Conservation (phyloP, 495 filamentous ascomycete species). For the Neurospora sp. region DNA sequence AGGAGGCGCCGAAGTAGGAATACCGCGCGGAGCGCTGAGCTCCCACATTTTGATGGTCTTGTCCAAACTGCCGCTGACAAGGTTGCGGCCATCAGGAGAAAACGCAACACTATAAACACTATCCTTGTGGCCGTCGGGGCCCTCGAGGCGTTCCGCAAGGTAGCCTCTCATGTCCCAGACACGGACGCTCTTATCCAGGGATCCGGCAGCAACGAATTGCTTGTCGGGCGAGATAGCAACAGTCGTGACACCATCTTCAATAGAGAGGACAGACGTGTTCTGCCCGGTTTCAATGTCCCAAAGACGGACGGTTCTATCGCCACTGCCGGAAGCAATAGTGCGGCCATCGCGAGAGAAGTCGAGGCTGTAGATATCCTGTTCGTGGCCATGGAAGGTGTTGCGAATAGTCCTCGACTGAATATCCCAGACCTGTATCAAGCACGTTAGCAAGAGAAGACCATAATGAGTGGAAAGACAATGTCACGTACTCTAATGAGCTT, state of each 20-base stretch:
- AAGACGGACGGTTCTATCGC: slow-evolving; percentile 77
- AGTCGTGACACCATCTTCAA: slow-evolving; percentile 85
- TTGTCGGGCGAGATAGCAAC: slow-evolving; percentile 87
- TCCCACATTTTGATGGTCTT: slow-evolving; percentile 98
- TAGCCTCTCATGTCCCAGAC: slow-evolving; percentile 84
- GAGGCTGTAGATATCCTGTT: slow-evolving; percentile 90
- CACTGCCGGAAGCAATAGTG: slow-evolving; percentile 80
- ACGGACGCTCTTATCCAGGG: slow-evolving; percentile 80
- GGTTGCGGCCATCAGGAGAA: slow-evolving; percentile 74
- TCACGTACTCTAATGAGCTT: slow-evolving; percentile 75
- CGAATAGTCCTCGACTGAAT: slow-evolving; percentile 65
- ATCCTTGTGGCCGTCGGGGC: slow-evolving; percentile 79
- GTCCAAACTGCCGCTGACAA: slow-evolving; percentile 82
- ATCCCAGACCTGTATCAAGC: slow-evolving; percentile 65
- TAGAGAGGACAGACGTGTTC: slow-evolving; percentile 65
- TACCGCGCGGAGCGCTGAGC: slow-evolving; percentile 57
- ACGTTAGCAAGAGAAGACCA: background rate
- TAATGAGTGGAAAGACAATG: background rate
- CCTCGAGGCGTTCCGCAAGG: slow-evolving; percentile 74
- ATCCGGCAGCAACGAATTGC: slow-evolving; percentile 78
- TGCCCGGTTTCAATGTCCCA: slow-evolving; percentile 76
- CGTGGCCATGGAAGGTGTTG: slow-evolving; percentile 74
- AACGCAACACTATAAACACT: slow-evolving; percentile 91
- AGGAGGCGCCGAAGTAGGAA: slow-evolving; percentile 37
- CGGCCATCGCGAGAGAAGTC: slow-evolving; percentile 82